A percentile compares a stretch with the other conserved stretches of the same genome.
These are phyloP conservation scores for Vinca major DNA, from an alignment of 305 asterid genomes.

Conservation along the genomic window DNA sequence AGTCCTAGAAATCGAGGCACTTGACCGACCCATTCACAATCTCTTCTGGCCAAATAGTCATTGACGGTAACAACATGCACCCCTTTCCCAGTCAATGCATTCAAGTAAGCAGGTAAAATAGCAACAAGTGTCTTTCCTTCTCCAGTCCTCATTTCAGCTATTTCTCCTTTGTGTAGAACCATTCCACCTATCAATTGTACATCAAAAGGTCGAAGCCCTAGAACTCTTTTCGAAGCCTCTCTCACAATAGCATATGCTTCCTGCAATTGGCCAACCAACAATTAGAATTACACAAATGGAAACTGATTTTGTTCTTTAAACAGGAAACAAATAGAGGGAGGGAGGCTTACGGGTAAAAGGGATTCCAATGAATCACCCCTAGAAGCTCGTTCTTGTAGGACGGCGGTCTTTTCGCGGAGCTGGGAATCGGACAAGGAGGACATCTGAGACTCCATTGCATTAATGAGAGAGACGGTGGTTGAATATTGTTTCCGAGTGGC, in stretches of 20 bases:
- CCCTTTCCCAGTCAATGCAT: conserved; percentile 87
- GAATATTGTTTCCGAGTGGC: conserved; percentile 64
- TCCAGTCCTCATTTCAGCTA: conserved; percentile 98
- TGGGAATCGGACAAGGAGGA: conserved; percentile 71
- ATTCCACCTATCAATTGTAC: conserved; percentile 92
- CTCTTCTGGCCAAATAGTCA: conserved; percentile 92
- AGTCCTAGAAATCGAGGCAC: conserved; percentile 93
- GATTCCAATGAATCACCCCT: conserved; percentile 66
- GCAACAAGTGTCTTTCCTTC: conserved; percentile 99
- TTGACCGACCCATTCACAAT: conserved; percentile 99
- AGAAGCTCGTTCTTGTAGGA: conserved; percentile 55
- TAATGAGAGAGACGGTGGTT: conserved; percentile 47
- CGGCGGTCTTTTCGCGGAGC: conserved; percentile 61
- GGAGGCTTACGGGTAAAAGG: conserved; percentile 63
- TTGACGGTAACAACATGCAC: conserved; percentile 92
- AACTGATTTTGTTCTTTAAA: not conserved
- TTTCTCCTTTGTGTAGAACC: conserved; percentile 98
- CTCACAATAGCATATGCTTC: conserved; percentile 90
- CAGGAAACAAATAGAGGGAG: not conserved
- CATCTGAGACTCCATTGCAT: conserved; percentile 57
- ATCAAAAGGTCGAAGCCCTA: conserved; percentile 95
- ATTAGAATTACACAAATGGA: not conserved
- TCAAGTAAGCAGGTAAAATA: conserved; percentile 80
- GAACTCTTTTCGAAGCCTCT: conserved; percentile 94
- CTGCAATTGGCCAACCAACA: conserved; percentile 32